Evolutionary conservation across 345 rosid genomes (phyloP).

Genomic region (Corchorus capsularis): DNA sequence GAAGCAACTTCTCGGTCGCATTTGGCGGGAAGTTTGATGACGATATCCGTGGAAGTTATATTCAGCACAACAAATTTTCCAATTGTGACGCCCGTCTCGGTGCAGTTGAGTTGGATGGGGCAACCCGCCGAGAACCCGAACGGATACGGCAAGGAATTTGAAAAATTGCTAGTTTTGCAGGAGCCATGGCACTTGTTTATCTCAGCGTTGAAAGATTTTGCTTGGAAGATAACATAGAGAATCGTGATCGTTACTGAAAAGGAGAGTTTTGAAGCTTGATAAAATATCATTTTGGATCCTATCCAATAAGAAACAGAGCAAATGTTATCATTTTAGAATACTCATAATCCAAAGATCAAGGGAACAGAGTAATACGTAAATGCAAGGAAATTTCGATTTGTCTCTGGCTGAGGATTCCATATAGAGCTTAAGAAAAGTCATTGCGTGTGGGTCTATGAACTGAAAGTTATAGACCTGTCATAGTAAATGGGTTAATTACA

Average conservation of each 20-base stretch:
- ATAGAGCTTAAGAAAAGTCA: no score
- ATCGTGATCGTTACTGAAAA: slow-evolving; percentile 4
- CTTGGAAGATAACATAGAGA: slow-evolving; percentile 2
- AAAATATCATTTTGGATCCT: slow-evolving; percentile 26
- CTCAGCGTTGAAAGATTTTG: slow-evolving; percentile 22
- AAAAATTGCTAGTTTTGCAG: slow-evolving; percentile 41
- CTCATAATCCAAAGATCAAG: background rate
- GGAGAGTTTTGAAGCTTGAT: slow-evolving; percentile 2
- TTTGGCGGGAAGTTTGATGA: slow-evolving; percentile 41
- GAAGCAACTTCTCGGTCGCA: slow-evolving; percentile 43
- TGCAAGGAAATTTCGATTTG: background rate
- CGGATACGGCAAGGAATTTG: slow-evolving; percentile 47
- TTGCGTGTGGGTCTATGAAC: no score
- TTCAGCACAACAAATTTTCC: slow-evolving; percentile 56
- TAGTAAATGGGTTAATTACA: no score
- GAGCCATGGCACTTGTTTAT: slow-evolving; percentile 19
- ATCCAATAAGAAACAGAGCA: slow-evolving; percentile 12
- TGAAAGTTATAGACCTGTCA: no score
- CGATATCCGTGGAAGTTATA: slow-evolving; percentile 46
- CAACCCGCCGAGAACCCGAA: slow-evolving; percentile 69
- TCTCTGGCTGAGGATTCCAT: no score
- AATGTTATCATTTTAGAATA: slow-evolving; percentile 27
- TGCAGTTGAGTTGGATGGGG: slow-evolving; percentile 50
- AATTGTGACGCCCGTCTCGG: slow-evolving; percentile 14
- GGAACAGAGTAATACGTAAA: background rate